Evolutionary conservation across 129 eudicot genomes (phyloP), one percentile per base, ranked within the genome.

Genomic region (Artemisia argyi): DNA sequence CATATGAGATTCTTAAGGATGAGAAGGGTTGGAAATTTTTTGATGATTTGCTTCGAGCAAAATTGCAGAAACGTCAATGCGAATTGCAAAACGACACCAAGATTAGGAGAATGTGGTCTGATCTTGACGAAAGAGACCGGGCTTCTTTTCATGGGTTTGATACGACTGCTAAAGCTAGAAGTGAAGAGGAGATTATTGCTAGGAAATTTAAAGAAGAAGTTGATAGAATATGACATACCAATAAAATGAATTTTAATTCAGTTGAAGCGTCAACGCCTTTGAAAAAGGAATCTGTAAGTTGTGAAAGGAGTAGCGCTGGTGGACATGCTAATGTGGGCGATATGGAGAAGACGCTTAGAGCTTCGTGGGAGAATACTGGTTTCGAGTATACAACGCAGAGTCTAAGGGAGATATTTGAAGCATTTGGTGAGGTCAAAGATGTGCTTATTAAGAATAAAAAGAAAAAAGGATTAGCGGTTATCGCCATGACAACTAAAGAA

Each of bases 381-480:
- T 69, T 75, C 73, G 93, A 81, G 54, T 92, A 92, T 76, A 86
- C 80, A 58, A 87, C 85, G 3, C 79, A 76, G 61, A 72, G 84
- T 56, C 73, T 92, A 6, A 82, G 78, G 72, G 89, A 83, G 52
- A 26, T 89, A 19, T 86, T 92, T 61, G 77, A 80, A 52, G 24
- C 81, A 75, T 86, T 92, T 73, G 94, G 97, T 44, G 72, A 58
- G 68, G 96, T 92, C 3, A 91, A 92, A 75, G 91, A 92, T 81
- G 94, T 89, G 32, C 86, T 92, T 44, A 84, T 88, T 44, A 82
- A n/a, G n/a, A n/a, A 83, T 79, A 61, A 84, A 18, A 88, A 86
- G 84, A 92, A 86, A 80, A 88, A 81, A 74, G 84, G 93, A 50
- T 86, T 80, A 1, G 91, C 96, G 1, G 83, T 92, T 74, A 77